Percentiles rank a stretch among this genome's conserved stretches.
phyloP scores from a whole-genome alignment of 208 protist genomes.

The Leishmania gerbilli region DNA sequence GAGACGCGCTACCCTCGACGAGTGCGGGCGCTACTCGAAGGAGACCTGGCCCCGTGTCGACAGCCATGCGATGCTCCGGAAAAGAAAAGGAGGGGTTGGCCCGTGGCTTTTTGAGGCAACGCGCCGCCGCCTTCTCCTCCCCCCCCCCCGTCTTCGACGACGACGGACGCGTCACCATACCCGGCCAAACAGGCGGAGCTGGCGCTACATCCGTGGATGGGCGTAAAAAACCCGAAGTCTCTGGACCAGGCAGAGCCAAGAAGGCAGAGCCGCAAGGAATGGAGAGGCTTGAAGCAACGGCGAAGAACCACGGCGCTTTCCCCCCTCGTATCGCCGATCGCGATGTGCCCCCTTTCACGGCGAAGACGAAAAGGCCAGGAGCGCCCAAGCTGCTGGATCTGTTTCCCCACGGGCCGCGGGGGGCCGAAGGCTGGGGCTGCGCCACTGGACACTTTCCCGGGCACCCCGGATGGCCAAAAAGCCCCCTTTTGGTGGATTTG shows the following conservation, averaged over 20 bases:
- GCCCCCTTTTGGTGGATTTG: too few species aligned
- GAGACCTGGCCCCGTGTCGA: neutral
- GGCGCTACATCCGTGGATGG: neutral
- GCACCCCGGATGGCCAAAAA: too few species aligned
- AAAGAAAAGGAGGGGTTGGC: neutral
- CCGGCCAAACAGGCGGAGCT: too few species aligned
- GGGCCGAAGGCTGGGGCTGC: too few species aligned
- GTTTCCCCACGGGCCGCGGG: fast-evolving
- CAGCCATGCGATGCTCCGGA: neutral
- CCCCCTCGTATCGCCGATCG: neutral
- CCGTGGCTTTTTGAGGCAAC: neutral
- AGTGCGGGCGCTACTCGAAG: neutral
- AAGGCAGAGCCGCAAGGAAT: neutral
- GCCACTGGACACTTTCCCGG: too few species aligned
- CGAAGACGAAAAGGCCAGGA: neutral
- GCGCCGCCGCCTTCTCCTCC: too few species aligned
- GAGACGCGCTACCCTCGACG: too few species aligned
- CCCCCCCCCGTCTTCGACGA: neutral
- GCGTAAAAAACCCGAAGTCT: neutral
- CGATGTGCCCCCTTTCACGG: neutral
- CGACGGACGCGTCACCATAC: neutral
- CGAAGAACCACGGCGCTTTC: neutral
- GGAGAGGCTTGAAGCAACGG: too few species aligned
- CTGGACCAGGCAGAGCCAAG: neutral
- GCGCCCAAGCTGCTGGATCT: neutral